These are phyloP conservation scores for Erodium trifolium DNA, from an alignment of 441 rosid genomes.

Conservation along the genomic window DNA sequence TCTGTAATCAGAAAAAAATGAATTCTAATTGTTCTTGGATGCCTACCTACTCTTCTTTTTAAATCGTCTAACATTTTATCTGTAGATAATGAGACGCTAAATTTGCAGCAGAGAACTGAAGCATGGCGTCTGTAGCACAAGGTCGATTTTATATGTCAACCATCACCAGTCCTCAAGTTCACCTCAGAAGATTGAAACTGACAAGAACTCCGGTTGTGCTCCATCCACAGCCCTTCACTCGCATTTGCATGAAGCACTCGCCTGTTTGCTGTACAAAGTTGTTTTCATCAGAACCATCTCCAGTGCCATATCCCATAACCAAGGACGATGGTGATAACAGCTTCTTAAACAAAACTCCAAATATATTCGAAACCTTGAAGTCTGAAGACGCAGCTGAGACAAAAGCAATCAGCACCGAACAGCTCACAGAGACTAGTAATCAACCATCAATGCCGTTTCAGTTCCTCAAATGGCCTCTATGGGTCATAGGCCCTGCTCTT, in stretches of 20 bases:
- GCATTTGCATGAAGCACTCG: conserved; percentile 18
- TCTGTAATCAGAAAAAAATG: background rate
- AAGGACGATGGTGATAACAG: conserved; percentile 31
- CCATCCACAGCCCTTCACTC: conserved; percentile 17
- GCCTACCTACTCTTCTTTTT: background rate
- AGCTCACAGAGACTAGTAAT: conserved; percentile 20
- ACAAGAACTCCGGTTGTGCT: conserved; percentile 18
- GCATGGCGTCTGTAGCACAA: conserved; percentile 39
- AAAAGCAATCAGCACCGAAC: conserved; percentile 22
- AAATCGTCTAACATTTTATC: conserved; percentile 24
- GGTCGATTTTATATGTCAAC: conserved; percentile 26
- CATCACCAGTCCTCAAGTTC: conserved; percentile 18
- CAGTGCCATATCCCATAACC: conserved; percentile 34
- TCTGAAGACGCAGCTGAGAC: conserved; percentile 27
- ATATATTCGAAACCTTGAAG: conserved; percentile 46
- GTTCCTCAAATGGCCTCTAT: conserved; percentile 78
- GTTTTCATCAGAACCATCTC: conserved; percentile 64
- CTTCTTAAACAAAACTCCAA: conserved; percentile 37
- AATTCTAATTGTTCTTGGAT: background rate
- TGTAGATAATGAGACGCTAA: background rate
- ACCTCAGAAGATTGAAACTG: conserved; percentile 27
- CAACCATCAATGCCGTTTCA: conserved; percentile 28
- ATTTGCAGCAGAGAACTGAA: conserved; percentile 22
- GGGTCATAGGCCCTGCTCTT: conserved; percentile 76
- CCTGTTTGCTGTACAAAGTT: conserved; percentile 43